Evolutionary conservation across 2,329 filamentous ascomycete species (phyloP).

Genomic region (Lachnellula cervina): DNA sequence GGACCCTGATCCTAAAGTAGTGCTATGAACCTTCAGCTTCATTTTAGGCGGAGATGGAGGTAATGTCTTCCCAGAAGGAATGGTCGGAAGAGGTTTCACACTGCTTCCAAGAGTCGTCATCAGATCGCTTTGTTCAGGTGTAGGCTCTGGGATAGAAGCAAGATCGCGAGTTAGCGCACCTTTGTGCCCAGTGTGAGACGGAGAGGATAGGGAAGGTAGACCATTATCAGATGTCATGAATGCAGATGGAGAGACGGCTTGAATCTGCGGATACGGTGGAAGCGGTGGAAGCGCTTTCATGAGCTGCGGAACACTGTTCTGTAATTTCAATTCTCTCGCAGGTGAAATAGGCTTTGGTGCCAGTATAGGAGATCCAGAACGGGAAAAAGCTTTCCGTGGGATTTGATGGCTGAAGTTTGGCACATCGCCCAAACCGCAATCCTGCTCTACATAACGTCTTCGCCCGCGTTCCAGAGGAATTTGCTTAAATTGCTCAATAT

Average conservation of each 20-base stretch:
- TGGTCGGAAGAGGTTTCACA: not conserved
- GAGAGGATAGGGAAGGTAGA: constrained; percentile 11
- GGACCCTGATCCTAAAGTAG: constrained; percentile 13
- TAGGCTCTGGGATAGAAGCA: not conserved
- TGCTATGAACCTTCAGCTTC: constrained; percentile 23
- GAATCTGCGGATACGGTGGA: constrained; percentile 19
- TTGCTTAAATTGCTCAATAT: constrained; percentile 3
- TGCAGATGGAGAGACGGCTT: constrained; percentile 1
- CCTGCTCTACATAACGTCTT: not conserved
- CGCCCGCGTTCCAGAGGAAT: constrained; percentile 2
- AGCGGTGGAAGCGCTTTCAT: constrained; percentile 32
- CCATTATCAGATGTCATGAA: constrained; percentile 1
- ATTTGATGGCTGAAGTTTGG: constrained; percentile 20
- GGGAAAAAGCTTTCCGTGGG: constrained; percentile 18
- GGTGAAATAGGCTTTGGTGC: constrained; percentile 33
- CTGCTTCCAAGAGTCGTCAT: not conserved
- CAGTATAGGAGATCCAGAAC: constrained; percentile 28
- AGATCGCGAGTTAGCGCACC: not conserved
- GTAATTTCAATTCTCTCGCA: constrained; percentile 29
- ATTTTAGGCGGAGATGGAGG: constrained; percentile 20
- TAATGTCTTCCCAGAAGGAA: not conserved
- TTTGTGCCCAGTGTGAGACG: not conserved
- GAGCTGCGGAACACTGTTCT: constrained; percentile 32
- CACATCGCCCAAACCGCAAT: constrained; percentile 5
- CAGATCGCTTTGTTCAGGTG: not conserved